Evolutionary conservation across 1,284 basidiomycete genomes (phyloP), one percentile per base, ranked within the genome.

Genomic region (Neonothopanus nambi): DNA sequence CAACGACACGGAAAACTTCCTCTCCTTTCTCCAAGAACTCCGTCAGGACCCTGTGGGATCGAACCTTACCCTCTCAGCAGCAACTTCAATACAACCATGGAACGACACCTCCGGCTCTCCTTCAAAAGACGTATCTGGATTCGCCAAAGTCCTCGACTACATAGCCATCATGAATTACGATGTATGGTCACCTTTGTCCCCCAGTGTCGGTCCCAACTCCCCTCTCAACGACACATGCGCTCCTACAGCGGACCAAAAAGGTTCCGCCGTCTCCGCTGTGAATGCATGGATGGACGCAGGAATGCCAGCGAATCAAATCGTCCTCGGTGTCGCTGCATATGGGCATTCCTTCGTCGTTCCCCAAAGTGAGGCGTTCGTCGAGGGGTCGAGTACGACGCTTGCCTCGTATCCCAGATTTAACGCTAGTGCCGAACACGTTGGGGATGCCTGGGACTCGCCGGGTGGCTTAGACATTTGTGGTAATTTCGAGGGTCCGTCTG

Each of bases 1-100:
- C 2, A 66, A 80, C 53, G 93, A 96, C 68, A 86, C 86, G 0
- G 74, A 78, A 56, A 87, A 89, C 64, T 83, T 85, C 67, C 81
- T 95, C 47, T 60, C 75, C 5, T 91, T 95, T 77, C 78, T 95
- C 24, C 78, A 86, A 63, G 78, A 85, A 59, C 78, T 95, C 30
- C 83, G 92, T 41, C 64, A 71, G 6, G 75, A 80, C n/a, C 70
- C 85, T 0, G 75, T 77, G 5, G 77, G 80, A 3, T 62, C 75
- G 24, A 79, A 82, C 18, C 73, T 91, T 52, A 80, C 88, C 54
- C 77, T 95, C 59, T 87, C 90, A 12, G 85, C 89, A 9, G 91
- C 93, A 1, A 82, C 83, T 5, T 78, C 85, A 51, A 75, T 88
- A 54, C 75, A 66, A 42, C 89, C 93, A 1, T 96, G 88, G 73